Evolutionary conservation across 2,329 filamentous ascomycete genomes (phyloP).

Genomic region (Ceratocystis alfenasii): DNA sequence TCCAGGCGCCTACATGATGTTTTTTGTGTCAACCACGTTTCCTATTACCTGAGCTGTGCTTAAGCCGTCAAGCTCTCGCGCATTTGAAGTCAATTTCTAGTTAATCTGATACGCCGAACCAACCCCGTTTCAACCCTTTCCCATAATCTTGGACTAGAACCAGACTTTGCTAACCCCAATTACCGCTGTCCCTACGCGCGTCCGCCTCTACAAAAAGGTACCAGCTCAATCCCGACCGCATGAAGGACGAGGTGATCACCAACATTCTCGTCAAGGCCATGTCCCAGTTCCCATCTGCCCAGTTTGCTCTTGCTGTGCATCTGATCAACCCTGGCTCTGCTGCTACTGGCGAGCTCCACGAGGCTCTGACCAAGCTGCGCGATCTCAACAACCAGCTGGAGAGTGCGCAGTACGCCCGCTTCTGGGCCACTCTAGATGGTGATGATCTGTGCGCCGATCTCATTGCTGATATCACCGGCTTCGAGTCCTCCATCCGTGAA

Average conservation of each 20-base stretch:
- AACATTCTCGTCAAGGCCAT: conserved; percentile 98
- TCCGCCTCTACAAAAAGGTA: conserved; percentile 49
- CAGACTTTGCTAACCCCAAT: conserved; percentile 14
- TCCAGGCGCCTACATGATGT: conserved; percentile 50
- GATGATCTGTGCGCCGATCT: conserved; percentile 95
- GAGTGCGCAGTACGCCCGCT: conserved; percentile 76
- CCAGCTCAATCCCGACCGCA: conserved; percentile 98
- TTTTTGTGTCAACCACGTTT: conserved; percentile 28
- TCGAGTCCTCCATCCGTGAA: conserved; percentile 86
- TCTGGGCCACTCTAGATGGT: conserved; percentile 86
- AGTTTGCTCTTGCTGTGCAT: conserved; percentile 88
- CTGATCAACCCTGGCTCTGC: conserved; percentile 73
- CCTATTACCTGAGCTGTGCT: conserved; percentile 23
- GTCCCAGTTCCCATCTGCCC: conserved; percentile 89
- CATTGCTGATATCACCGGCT: conserved; percentile 84
- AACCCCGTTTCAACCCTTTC: conserved; percentile 76
- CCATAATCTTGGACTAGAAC: not conserved
- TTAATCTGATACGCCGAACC: conserved; percentile 44
- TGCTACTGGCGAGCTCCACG: conserved; percentile 60
- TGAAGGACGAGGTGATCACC: conserved; percentile 93
- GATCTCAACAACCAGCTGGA: conserved; percentile 77
- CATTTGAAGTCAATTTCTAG: conserved; percentile 21
- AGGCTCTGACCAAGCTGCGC: conserved; percentile 82
- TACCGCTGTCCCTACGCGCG: not conserved
- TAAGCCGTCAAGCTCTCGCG: conserved; percentile 22